Evolutionary conservation across 2,329 filamentous ascomycete genomes (phyloP), one percentile per base, ranked within the genome.

Genomic region (Talaromyces sp.): DNA sequence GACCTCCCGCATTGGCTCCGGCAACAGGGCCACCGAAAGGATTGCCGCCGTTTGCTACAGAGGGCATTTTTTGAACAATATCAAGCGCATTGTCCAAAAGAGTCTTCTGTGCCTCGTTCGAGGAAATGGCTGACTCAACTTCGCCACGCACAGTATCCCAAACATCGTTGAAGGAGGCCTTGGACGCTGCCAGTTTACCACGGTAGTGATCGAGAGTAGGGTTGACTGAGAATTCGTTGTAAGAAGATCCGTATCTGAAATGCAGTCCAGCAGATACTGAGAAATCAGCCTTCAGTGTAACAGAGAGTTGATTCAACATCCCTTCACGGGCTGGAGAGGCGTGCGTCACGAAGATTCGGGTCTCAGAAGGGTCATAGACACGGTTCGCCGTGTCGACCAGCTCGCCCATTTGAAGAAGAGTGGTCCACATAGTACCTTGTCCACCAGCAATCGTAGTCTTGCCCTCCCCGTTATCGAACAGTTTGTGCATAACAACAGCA

Each of bases 391-490:
- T 99, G 74, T 99, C 94, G 58, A 99, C 91, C 55, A 99, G 82
- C 78, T 99, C 94, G 57, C 94, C 94, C 89, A 99, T 99, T 78
- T 99, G 94, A 65, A 99, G 79, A 31, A 99, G 81, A 7, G 94
- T 99, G 8, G 94, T 99, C 94, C 94, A 99, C 94, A 99, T 99
- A 52, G 94, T 99, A 63, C 94, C 94, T 76, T 99, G 94, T 21
- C 94, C 94, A 73, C 94, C 94, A 24, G 94, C 94, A 76, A 99
- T 99, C 1, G 95, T 99, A 56, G 94, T 99, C 76, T 93, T 88
- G 62, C 94, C 94, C 73, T 99, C 94, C 58, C 94, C 94, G 67
- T 99, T 99, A 76, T 99, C 94, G 71, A 99, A 99, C 19, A 99
- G 85, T 83, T 99, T 99, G 83, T 99, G 94, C 92, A 99, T 99